Base-by-base conservation (phyloP, 768 basidiomycete species). In the Suillus plorans region DNA sequence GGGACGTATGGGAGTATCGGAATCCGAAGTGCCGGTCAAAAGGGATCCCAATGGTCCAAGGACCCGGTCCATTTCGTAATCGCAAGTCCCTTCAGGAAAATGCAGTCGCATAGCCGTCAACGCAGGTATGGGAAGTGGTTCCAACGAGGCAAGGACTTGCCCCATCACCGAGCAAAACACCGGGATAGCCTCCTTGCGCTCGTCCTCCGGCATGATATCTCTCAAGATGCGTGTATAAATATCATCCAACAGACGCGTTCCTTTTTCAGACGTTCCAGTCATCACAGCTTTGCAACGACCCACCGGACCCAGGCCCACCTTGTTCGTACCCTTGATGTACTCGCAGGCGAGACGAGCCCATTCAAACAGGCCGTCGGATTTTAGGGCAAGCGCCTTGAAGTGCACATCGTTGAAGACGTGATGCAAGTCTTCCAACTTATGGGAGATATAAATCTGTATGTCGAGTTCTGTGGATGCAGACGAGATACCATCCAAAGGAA, bases 1-100 rank as follows among this genome's bases (percentile, higher is more conserved):
- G 25, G 69, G 63, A 8, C 59, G 63, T 44, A 73, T 64, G 5
- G 67, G 57, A 2, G 34, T 49, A 9, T 37, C n/a, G 2, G 7
- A 16, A 31, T 47, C 58, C 5, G 34, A 1, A 1, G 18, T 59
- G 20, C 66, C 63, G 22, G 55, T 53, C 41, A 71, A 3, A 42
- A 65, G 25, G n/a, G 64, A 47, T 8, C 63, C 58, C 39, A 66
- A 4, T 18, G 37, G 28, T 14, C 25, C 6, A 13, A 70, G 8
- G 25, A 60, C 61, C 14, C n/a, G 7, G 0, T 1, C 50, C 2
- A 39, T 12, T 39, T 39, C 13, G 12, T 39, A 10, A 31, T 31
- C 31, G 5, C 31, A 31, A 31, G 31, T 31, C 5, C 31, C 31
- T 31, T 5, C 25, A 5, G n/a, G n/a, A 39, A 57, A 39, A 5